A percentile compares a stretch with the other conserved stretches of the same genome.
Evolutionary conservation across 352 stramenopile genomes (phyloP).

Genomic region (Pythium graminicola): DNA sequence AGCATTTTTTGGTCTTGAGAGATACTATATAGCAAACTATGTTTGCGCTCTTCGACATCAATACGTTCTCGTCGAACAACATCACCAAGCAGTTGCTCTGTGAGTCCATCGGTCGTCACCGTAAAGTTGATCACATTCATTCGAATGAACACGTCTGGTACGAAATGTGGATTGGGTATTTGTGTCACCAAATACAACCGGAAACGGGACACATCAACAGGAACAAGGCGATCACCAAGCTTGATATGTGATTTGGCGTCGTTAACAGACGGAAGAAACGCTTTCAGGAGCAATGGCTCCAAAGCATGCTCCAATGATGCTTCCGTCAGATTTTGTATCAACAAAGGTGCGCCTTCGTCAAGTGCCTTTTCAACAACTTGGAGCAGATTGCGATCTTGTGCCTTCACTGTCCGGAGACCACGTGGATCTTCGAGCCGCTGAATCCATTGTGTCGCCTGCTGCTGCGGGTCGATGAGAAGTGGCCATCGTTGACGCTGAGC

Average conservation of each 20-base stretch:
- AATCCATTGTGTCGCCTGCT: constrained; percentile 94
- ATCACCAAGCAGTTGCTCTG: constrained; percentile 90
- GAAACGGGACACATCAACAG: constrained; percentile 89
- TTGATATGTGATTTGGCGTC: constrained; percentile 88
- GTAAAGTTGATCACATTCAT: constrained; percentile 95
- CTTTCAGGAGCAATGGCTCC: constrained; percentile 90
- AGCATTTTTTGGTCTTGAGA: constrained; percentile 88
- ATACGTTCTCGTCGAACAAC: constrained; percentile 90
- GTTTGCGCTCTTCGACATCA: constrained; percentile 91
- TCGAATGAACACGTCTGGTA: constrained; percentile 91
- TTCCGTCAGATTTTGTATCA: constrained; percentile 91
- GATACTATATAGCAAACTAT: constrained; percentile 88
- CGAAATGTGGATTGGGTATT: constrained; percentile 90
- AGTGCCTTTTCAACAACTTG: constrained; percentile 89
- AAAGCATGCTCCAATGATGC: constrained; percentile 88
- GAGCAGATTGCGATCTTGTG: constrained; percentile 90
- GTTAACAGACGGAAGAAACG: constrained; percentile 92
- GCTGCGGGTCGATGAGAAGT: constrained; percentile 94
- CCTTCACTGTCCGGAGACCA: constrained; percentile 92
- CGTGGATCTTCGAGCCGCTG: constrained; percentile 88
- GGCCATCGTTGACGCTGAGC: constrained; percentile 91
- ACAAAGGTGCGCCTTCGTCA: constrained; percentile 88
- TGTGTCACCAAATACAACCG: constrained; percentile 95
- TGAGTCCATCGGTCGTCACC: constrained; percentile 90
- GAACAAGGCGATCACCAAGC: constrained; percentile 89